phyloP scores from a whole-genome alignment of 805 yeast species.

The Wickerhamomyces tratensis region DNA sequence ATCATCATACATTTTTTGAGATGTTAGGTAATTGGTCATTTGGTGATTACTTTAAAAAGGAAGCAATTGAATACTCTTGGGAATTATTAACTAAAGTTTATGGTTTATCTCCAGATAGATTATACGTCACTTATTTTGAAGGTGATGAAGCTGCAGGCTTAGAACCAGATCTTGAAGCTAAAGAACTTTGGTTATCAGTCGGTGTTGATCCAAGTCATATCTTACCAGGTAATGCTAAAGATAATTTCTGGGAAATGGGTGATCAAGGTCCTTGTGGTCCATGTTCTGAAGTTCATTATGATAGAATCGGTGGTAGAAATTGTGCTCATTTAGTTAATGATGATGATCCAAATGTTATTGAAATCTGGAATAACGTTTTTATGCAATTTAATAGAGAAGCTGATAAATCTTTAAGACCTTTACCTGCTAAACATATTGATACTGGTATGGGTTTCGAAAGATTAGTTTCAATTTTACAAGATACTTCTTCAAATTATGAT shows the following conservation, averaged over 20 bases:
- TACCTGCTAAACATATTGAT: constrained; percentile 94
- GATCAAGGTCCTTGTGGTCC: constrained; percentile 99
- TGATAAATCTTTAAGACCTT: constrained; percentile 64
- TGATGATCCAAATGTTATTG: constrained; percentile 98
- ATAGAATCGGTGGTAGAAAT: constrained; percentile 96
- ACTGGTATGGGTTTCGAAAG: constrained; percentile 99
- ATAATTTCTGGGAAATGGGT: constrained; percentile 99
- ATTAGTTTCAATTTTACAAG: constrained; percentile 87
- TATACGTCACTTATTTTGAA: constrained; percentile 94
- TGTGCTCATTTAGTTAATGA: constrained; percentile 83
- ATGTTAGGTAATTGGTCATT: constrained; percentile 99
- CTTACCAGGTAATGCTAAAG: constrained; percentile 81
- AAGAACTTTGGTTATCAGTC: constrained; percentile 70
- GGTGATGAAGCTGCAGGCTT: constrained; percentile 81
- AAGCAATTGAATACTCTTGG: constrained; percentile 87
- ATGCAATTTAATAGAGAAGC: constrained; percentile 95
- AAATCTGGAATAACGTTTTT: constrained; percentile 96
- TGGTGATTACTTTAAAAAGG: constrained; percentile 96
- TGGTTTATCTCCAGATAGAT: constrained; percentile 66
- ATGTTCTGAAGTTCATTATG: constrained; percentile 95
- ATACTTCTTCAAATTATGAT: constrained; percentile 88
- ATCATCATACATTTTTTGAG: constrained; percentile 97
- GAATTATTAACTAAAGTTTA: constrained; percentile 80
- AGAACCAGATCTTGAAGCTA: constrained; percentile 91
- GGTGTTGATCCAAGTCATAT: constrained; percentile 93